Base-by-base conservation (phyloP, 441 rosid genomes). In the Manihot esculenta region DNA sequence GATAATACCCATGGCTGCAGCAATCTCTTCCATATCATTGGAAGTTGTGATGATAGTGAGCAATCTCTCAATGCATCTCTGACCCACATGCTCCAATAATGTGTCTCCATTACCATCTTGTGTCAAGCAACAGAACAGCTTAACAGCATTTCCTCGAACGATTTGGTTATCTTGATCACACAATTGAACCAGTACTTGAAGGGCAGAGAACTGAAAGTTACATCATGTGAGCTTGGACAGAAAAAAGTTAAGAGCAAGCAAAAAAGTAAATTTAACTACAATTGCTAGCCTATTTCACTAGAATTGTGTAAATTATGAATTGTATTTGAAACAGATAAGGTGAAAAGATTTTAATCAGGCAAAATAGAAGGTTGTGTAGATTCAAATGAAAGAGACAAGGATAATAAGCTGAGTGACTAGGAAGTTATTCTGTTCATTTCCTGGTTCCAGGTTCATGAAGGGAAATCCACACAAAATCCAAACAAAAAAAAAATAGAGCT, bases 111-210 rank as follows among this genome's bases (percentile, higher is more conserved):
- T 76, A 48, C 67, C 72, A 53, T 80, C 84, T 53, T 61, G 72
- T 18, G 79, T 72, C 82, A 80, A 73, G 75, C 80, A 78, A 45
- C 26, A 66, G 77, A 83, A 78, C n/a, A 80, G 78, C 76, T 83
- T 80, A 73, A 83, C 71, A 0, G 84, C 82, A 72, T 79, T 80
- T 66, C 70, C 58, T n/a, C 86, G 69, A 11, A 76, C 75, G 9
- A 18, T n/a, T 10, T 64, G 57, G 69, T 74, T 76, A 55, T 74
- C 55, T 35, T 53, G 50, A 75, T 78, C 84, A 27, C 84, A 83
- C 45, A 78, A 60, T 45, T 78, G 84, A 66, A 83, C 84, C 69
- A 83, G 51, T n/a, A 78, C 78, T 78, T 76, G 82, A 60, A 80
- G 74, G 48, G 77, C 81, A 57, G 84, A 77, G 68, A 80, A 73